A percentile compares a stretch with the other conserved stretches of the same genome.
Conservation (phyloP, 2,329 filamentous ascomycete species). For the Neofusicoccum ribis region DNA sequence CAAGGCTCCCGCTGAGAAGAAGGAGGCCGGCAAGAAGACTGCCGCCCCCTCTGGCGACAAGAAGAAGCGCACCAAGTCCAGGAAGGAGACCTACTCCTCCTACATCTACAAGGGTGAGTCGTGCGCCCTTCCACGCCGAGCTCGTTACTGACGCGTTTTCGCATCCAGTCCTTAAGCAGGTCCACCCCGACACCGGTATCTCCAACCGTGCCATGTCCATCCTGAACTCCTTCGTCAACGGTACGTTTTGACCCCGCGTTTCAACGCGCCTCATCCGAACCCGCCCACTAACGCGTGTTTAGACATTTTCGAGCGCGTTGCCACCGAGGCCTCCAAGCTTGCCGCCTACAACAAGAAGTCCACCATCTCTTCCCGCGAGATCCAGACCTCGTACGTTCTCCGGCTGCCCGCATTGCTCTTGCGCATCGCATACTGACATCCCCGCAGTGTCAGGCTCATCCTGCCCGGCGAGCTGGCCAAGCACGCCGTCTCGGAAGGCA, state of each 20-base stretch:
- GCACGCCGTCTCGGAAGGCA: constrained; percentile 98
- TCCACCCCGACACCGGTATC: constrained; percentile 99
- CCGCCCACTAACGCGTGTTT: constrained; percentile 25
- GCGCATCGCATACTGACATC: constrained; percentile 29
- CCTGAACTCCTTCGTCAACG: constrained; percentile 99
- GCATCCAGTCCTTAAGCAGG: constrained; percentile 90
- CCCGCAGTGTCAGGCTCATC: constrained; percentile 78
- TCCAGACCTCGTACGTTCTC: constrained; percentile 81
- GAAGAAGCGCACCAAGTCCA: constrained; percentile 99
- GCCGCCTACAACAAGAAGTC: constrained; percentile 99
- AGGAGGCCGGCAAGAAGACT: constrained; percentile 99
- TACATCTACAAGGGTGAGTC: constrained; percentile 99
- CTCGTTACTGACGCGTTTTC: constrained; percentile 39
- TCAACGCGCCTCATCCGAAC: constrained; percentile 20
- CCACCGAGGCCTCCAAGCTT: constrained; percentile 97
- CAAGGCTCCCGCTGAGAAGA: constrained; percentile 91
- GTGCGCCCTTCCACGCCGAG: constrained; percentile 20
- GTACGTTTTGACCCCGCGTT: constrained; percentile 53
- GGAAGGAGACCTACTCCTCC: constrained; percentile 99
- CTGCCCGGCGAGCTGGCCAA: constrained; percentile 98
- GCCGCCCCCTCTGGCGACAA: constrained; percentile 88
- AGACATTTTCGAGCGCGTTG: constrained; percentile 99
- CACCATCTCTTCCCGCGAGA: constrained; percentile 98
- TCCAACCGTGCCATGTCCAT: constrained; percentile 99
- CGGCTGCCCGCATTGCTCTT: neutral